phyloP scores from a whole-genome alignment of 148 eudicot genomes.

The Chenopodium berlandieri region DNA sequence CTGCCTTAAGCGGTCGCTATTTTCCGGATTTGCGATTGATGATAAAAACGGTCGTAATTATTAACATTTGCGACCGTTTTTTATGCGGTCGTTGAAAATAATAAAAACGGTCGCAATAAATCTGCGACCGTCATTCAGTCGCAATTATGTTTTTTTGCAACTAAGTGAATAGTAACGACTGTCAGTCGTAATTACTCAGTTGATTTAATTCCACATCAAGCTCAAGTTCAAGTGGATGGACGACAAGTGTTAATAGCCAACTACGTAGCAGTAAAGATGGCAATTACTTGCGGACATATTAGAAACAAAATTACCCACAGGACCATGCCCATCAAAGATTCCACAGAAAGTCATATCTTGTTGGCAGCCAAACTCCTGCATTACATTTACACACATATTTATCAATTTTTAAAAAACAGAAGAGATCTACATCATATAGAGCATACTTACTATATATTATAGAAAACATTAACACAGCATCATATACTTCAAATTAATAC shows the following conservation, averaged over 20 bases:
- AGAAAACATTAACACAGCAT: not conserved
- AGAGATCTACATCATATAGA: not conserved
- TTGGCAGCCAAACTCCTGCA: constrained; percentile 75
- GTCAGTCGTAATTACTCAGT: too few relatives aligned
- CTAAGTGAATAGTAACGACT: too few relatives aligned
- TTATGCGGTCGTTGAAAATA: too few relatives aligned
- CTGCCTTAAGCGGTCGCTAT: too few relatives aligned
- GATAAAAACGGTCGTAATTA: too few relatives aligned
- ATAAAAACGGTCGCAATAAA: too few relatives aligned
- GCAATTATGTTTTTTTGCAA: too few relatives aligned
- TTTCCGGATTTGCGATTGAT: too few relatives aligned
- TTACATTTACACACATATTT: not conserved
- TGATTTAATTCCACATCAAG: too few relatives aligned
- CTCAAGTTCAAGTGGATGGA: constrained; percentile 25
- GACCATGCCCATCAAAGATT: constrained; percentile 92
- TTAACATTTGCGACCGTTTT: too few relatives aligned
- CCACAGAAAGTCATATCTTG: constrained; percentile 82
- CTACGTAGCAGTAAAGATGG: constrained; percentile 60
- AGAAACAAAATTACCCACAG: constrained; percentile 80
- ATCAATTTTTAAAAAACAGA: not conserved
- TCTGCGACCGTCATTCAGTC: too few relatives aligned
- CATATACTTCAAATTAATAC: not conserved
- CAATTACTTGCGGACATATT: constrained; percentile 63
- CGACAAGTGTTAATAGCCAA: constrained; percentile 64
- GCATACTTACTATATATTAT: not conserved